Evolutionary conservation across 257 asterid species (phyloP), one percentile per base, ranked within the genome.

Genomic region (Linderniella brevidens): DNA sequence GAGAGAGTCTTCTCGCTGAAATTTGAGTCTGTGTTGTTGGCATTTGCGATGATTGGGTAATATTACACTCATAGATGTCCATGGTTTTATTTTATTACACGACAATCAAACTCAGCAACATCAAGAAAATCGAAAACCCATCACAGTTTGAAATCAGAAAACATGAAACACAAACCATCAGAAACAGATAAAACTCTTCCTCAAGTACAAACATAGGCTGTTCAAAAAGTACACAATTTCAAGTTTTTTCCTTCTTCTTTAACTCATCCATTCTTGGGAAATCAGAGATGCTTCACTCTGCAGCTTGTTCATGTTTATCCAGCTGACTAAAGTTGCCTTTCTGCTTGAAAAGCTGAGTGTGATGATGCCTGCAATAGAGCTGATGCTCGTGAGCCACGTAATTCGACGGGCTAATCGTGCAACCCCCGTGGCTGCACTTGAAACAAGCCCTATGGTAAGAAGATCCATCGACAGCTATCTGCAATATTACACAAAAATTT

Each of bases 311-410:
- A 7, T 63, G 66, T 19, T 64, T 71, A 49, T 61, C 76, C 37
- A 82, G 63, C 41, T 66, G 65, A 72, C 88, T 80, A 67, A 80
- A 85, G 58, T 85, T 80, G 47, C 93, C 95, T 48, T 74, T 80
- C 36, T 66, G 68, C 78, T 78, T 85, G 72, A 85, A 73, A 11
- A 78, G 92, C 66, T 78, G 93, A 0, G 74, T 58, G 40, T 85
- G 92, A 63, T 85, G 95, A 56, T 80, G 95, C 74, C 82, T 71
- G 13, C 95, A 84, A 50, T 75, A 85, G 19, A 84, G 75, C 9
- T 58, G 70, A 9, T 75, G 86, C 49, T 77, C 86, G 46, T 83
- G 95, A 0, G 93, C 81, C 8, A 83, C 60, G 53, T 77, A 84
- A 39, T 75, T 79, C 0, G 95, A 84, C 6, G 95, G 95, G 49